Conservation (phyloP, 1,139 yeast genomes). For the Suhomyces yuchorum region DNA sequence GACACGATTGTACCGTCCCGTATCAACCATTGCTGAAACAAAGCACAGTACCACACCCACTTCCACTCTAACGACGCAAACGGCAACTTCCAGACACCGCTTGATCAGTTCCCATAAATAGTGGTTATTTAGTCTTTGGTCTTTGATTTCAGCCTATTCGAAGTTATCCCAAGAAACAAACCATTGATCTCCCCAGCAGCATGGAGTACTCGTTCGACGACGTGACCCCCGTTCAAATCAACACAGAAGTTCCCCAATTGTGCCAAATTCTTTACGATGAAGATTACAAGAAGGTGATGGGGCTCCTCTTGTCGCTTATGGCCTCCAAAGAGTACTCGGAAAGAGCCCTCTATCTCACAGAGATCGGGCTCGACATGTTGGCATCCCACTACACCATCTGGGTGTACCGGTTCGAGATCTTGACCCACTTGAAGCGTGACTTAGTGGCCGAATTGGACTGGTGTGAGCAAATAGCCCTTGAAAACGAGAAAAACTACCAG, state of each 20-base stretch:
- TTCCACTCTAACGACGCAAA: not conserved
- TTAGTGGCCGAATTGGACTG: conserved; percentile 44
- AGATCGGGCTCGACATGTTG: conserved; percentile 60
- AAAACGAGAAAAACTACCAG: conserved; percentile 88
- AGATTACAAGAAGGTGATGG: conserved; percentile 65
- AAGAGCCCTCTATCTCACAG: conserved; percentile 70
- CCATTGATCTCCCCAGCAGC: not conserved
- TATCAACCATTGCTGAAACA: not conserved
- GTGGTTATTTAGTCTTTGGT: not conserved
- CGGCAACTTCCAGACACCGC: not conserved
- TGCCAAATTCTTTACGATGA: conserved; percentile 79
- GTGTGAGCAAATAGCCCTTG: conserved; percentile 75
- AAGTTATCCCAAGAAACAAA: not conserved
- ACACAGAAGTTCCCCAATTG: conserved; percentile 53
- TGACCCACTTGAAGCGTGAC: conserved; percentile 41
- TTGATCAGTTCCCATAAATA: not conserved
- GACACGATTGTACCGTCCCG: not conserved
- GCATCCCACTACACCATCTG: conserved; percentile 95
- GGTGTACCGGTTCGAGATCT: conserved; percentile 70
- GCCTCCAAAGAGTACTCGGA: conserved; percentile 61
- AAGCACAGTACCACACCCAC: not conserved
- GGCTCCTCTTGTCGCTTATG: conserved; percentile 64
- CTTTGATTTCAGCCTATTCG: not conserved
- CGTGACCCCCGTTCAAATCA: conserved; percentile 41
- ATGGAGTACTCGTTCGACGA: conserved; percentile 34